Evolutionary conservation across 306 rosid species (phyloP).

Genomic region (Calophaca sinica): DNA sequence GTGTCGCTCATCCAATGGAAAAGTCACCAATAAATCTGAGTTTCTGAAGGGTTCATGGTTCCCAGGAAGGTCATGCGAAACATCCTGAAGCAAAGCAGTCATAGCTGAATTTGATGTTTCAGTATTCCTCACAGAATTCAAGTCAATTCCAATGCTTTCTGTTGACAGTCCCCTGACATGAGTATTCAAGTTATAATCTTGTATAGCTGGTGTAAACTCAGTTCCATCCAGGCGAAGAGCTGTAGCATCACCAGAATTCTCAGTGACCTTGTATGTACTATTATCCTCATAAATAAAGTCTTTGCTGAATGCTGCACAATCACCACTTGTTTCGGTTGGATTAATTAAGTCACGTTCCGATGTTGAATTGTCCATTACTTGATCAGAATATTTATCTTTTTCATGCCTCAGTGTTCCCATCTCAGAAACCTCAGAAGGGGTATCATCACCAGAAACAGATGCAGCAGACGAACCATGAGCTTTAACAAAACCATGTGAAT

Average conservation of each 20-base stretch:
- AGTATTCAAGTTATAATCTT: constrained; percentile 50
- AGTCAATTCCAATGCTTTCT: constrained; percentile 67
- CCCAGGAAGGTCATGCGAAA: constrained; percentile 49
- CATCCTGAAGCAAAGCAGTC: constrained; percentile 47
- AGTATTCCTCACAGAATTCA: constrained; percentile 50
- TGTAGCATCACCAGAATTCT: constrained; percentile 47
- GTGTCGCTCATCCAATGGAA: constrained; percentile 63
- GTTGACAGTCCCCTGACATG: constrained; percentile 56
- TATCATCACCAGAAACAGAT: constrained; percentile 65
- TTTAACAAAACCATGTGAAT: constrained; percentile 53
- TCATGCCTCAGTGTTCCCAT: constrained; percentile 61
- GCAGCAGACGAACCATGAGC: constrained; percentile 58
- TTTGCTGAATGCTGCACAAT: constrained; percentile 47
- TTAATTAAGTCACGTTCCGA: constrained; percentile 49
- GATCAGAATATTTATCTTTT: constrained; percentile 52
- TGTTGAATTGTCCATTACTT: constrained; percentile 49
- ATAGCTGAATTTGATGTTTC: constrained; percentile 51
- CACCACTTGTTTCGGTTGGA: constrained; percentile 45
- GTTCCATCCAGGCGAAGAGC: constrained; percentile 73
- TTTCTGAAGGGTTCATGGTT: constrained; percentile 51
- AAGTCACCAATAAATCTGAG: constrained; percentile 54
- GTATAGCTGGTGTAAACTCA: constrained; percentile 52
- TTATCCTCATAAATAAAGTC: constrained; percentile 46
- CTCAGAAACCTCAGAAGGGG: constrained; percentile 66
- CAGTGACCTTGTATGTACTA: constrained; percentile 35